These are phyloP conservation scores for Cenchrus purpureus DNA, from an alignment of 176 grass and related monocot species.

Conservation along the genomic window DNA sequence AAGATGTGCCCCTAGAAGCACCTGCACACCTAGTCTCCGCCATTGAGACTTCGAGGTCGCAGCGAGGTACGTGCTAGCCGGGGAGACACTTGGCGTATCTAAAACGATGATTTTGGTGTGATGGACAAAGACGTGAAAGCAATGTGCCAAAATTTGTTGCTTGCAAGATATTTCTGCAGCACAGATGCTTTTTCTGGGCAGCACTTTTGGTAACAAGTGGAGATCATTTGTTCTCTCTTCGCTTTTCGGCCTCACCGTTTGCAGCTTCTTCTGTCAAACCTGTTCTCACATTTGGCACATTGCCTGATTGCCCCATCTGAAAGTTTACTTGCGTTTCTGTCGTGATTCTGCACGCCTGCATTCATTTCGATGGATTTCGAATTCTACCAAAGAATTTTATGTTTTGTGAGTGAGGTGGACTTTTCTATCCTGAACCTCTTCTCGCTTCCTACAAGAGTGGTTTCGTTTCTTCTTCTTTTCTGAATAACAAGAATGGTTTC, in stretches of 20 bases:
- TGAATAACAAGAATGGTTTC: neutral
- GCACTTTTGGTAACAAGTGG: conserved; percentile 14
- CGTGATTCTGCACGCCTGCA: neutral
- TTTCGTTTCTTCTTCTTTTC: neutral
- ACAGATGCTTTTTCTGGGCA: neutral
- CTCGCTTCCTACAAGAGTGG: too few relatives aligned
- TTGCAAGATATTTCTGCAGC: conserved; percentile 4
- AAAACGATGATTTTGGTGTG: conserved; percentile 1
- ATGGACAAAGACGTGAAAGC: neutral
- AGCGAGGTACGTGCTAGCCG: neutral
- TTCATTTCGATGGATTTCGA: too few relatives aligned
- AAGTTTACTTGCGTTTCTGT: neutral
- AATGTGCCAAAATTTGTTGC: neutral
- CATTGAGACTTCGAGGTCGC: neutral
- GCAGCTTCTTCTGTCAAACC: neutral
- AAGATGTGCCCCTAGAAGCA: neutral
- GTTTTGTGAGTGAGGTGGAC: neutral
- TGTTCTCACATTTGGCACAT: neutral
- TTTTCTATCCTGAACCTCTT: neutral
- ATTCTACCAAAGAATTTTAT: neutral
- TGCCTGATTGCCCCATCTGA: neutral
- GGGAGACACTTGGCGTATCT: neutral
- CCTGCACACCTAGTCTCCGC: neutral
- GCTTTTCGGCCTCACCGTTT: neutral
- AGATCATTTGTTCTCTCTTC: neutral